phyloP scores from a whole-genome alignment of 139 green algal genomes.

The Coelastrella sp. region DNA sequence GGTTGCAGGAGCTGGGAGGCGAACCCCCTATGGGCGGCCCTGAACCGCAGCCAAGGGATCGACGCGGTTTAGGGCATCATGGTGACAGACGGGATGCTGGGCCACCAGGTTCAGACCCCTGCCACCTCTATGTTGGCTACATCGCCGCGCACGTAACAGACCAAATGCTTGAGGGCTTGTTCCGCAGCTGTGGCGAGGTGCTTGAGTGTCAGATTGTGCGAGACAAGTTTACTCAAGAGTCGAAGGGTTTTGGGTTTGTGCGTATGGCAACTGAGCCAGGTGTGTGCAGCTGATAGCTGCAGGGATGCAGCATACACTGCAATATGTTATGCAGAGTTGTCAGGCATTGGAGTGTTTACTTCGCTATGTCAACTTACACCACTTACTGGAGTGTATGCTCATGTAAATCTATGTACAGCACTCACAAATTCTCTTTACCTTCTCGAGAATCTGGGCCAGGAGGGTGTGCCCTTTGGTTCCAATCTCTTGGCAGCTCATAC shows the following conservation, averaged over 20 bases:
- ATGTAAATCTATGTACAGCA: too few relatives aligned
- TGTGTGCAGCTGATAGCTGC: neutral
- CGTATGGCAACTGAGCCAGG: constrained; percentile 66
- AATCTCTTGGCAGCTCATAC: too few relatives aligned
- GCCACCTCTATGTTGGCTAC: constrained; percentile 88
- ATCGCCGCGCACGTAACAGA: constrained; percentile 78
- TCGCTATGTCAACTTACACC: too few relatives aligned
- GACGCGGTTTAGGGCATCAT: constrained; percentile 2
- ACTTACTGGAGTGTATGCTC: too few relatives aligned
- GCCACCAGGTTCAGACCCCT: constrained; percentile 48
- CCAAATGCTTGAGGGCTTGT: constrained; percentile 66
- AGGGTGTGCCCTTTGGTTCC: too few relatives aligned
- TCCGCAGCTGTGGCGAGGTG: constrained; percentile 79
- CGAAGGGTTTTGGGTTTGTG: constrained; percentile 90
- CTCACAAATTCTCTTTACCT: too few relatives aligned
- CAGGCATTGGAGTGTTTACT: too few relatives aligned
- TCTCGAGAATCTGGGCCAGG: too few relatives aligned
- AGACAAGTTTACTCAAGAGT: constrained; percentile 55
- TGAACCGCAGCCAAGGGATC: neutral
- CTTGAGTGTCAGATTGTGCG: constrained; percentile 51
- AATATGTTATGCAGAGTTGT: too few relatives aligned
- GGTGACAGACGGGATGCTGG: neutral
- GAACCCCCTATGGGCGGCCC: constrained; percentile 39
- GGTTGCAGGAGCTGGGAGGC: constrained; percentile 77
- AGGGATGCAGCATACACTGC: neutral